Evolutionary conservation across 2,329 filamentous ascomycete species (phyloP).

Genomic region (Aspergillus tanneri): DNA sequence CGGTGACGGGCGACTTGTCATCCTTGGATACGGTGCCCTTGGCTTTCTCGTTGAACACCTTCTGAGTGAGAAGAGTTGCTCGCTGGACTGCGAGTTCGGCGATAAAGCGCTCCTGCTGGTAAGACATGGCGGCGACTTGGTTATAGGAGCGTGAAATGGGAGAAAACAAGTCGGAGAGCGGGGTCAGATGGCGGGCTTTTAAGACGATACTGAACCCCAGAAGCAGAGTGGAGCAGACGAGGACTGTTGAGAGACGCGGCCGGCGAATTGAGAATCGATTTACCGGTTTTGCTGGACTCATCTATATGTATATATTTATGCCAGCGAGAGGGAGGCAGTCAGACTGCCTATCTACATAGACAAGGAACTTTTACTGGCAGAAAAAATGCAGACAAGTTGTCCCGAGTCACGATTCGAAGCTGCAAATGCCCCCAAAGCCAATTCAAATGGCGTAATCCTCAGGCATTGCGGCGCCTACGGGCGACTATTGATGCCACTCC

Average conservation of each 20-base stretch:
- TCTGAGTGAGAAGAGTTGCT: slow-evolving; percentile 71
- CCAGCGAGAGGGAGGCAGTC: slow-evolving; percentile 13
- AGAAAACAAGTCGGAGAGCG: slow-evolving; percentile 29
- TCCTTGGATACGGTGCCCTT: slow-evolving; percentile 94
- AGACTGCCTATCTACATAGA: background rate
- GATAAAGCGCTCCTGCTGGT: slow-evolving; percentile 75
- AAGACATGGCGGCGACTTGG: slow-evolving; percentile 48
- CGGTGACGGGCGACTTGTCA: slow-evolving; percentile 94
- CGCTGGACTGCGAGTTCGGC: slow-evolving; percentile 88
- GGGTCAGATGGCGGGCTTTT: slow-evolving; percentile 39
- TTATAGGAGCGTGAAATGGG: slow-evolving; percentile 21
- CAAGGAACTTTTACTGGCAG: background rate
- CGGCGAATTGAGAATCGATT: slow-evolving; percentile 22
- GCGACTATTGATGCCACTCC: too few species aligned
- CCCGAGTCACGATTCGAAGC: too few species aligned
- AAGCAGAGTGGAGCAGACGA: slow-evolving; percentile 41
- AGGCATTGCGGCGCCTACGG: background rate
- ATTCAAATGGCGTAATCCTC: background rate
- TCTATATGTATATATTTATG: too few species aligned
- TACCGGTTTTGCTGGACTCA: slow-evolving; percentile 20
- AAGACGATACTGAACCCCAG: slow-evolving; percentile 45
- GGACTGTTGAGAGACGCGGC: slow-evolving; percentile 23
- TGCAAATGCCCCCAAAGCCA: background rate
- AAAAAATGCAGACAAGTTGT: background rate
- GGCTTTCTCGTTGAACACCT: slow-evolving; percentile 80